These are phyloP conservation scores for Candida boidinii DNA, from an alignment of 805 yeast species.

Conservation along the genomic window DNA sequence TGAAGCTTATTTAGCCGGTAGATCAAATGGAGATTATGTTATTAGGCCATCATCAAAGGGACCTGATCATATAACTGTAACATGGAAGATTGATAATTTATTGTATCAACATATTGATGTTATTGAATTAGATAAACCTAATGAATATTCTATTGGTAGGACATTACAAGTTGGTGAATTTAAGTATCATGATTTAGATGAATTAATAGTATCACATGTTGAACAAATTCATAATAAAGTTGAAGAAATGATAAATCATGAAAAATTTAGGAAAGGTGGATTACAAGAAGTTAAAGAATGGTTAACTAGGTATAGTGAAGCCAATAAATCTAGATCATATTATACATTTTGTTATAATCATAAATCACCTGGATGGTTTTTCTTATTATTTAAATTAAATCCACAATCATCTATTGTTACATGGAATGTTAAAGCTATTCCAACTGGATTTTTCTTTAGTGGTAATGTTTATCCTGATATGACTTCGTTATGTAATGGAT, in stretches of 20 bases:
- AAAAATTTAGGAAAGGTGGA: slow-evolving; percentile 80
- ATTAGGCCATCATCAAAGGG: slow-evolving; percentile 94
- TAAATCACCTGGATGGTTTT: slow-evolving; percentile 90
- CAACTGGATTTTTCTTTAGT: slow-evolving; percentile 75
- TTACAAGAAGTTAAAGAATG: slow-evolving; percentile 74
- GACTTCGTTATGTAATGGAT: slow-evolving; percentile 85
- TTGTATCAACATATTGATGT: slow-evolving; percentile 89
- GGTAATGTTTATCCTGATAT: slow-evolving; percentile 85
- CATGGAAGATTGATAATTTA: slow-evolving; percentile 93
- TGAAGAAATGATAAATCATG: slow-evolving; percentile 76
- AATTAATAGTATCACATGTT: slow-evolving; percentile 79
- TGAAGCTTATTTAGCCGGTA: slow-evolving; percentile 84
- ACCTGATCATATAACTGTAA: slow-evolving; percentile 76
- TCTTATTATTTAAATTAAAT: slow-evolving; percentile 76
- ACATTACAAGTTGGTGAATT: slow-evolving; percentile 54
- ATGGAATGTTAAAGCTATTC: slow-evolving; percentile 89
- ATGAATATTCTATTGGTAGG: slow-evolving; percentile 53
- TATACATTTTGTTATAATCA: slow-evolving; percentile 89
- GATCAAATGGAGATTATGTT: slow-evolving; percentile 84
- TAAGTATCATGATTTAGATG: slow-evolving; percentile 83
- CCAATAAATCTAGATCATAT: slow-evolving; percentile 83
- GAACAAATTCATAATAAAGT: slow-evolving; percentile 77
- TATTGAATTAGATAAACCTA: slow-evolving; percentile 61
- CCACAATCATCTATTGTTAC: slow-evolving; percentile 59
- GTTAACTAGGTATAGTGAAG: slow-evolving; percentile 82